Evolutionary conservation across 129 eudicot species (phyloP).

Genomic region (Flaveria bidentis): DNA sequence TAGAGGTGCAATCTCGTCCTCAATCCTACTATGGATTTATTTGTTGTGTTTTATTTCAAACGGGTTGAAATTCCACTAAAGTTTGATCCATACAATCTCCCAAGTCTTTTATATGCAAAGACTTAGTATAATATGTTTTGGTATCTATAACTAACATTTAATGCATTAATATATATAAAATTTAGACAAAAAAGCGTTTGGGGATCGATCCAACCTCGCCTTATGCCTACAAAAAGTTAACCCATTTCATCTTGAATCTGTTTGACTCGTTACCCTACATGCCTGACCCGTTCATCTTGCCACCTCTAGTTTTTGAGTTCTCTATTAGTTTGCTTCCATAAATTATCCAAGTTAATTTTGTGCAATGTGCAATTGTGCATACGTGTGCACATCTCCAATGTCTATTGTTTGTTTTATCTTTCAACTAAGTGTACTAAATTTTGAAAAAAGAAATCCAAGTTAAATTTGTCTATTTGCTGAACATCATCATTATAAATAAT

Average conservation of each 20-base stretch:
- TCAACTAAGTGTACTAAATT: not conserved
- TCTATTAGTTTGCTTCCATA: slow-evolving; percentile 7
- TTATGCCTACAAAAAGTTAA: not conserved
- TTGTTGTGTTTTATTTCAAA: not conserved
- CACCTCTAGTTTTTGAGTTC: not conserved
- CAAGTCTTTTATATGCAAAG: not conserved
- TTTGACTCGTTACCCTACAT: not conserved
- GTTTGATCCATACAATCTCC: not conserved
- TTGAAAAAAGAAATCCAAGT: not conserved
- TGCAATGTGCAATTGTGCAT: not conserved
- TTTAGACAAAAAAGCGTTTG: not conserved
- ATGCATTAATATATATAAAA: slow-evolving; percentile 1
- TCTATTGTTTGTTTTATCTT: not conserved
- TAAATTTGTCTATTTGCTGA: not conserved
- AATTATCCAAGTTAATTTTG: not conserved
- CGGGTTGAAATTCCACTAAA: not conserved
- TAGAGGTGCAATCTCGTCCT: not conserved
- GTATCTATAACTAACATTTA: not conserved
- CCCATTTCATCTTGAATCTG: slow-evolving; percentile 9
- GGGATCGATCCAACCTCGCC: not conserved
- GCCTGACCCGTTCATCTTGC: not conserved
- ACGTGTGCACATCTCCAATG: not conserved
- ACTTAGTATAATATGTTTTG: not conserved
- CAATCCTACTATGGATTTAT: not conserved
- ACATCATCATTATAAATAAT: not conserved